phyloP scores from a whole-genome alignment of 768 basidiomycete species.

The Hydnum rufescens region DNA sequence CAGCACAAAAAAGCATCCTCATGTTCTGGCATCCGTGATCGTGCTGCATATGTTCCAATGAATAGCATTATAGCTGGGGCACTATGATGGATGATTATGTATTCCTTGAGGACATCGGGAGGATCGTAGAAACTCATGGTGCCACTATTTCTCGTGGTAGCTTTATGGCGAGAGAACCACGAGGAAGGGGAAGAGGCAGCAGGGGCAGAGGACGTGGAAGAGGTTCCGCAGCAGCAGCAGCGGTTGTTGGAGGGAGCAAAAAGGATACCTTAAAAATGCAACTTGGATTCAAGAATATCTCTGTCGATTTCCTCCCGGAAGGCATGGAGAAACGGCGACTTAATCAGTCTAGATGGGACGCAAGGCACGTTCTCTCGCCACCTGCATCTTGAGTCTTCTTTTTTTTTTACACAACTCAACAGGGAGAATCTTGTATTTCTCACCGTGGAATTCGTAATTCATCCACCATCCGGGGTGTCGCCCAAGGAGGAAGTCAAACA shows the following conservation, averaged over 20 bases:
- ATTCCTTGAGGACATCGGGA: constrained; percentile 64
- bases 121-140: constrained; percentile 59
- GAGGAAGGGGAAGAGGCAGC: constrained; percentile 9
- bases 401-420: too few species aligned
- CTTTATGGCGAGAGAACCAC: constrained; percentile 20
- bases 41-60: constrained; percentile 55
- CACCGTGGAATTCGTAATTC: constrained; percentile 54
- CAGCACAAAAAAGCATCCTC: constrained; percentile 41
- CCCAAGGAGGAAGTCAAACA: too few species aligned
- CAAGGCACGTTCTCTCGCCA: constrained; percentile 25
- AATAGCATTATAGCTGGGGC: constrained; percentile 69
- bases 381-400: too few species aligned
- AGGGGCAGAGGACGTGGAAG: constrained; percentile 17
- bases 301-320: constrained; percentile 52
- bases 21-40: constrained; percentile 58
- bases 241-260: constrained; percentile 25
- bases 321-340: constrained; percentile 64
- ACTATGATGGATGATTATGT: constrained; percentile 78
- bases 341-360: constrained; percentile 73
- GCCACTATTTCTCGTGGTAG: constrained; percentile 42
- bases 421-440: constrained; percentile 42
- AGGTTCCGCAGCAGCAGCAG: constrained; percentile 12
- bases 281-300: constrained; percentile 45
- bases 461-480: constrained; percentile 20
- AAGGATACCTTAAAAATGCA: constrained; percentile 47